Percentiles rank a stretch among this genome's conserved stretches.
phyloP scores from a whole-genome alignment of 2,329 filamentous ascomycete genomes.

The Calonectria hawksworthii region DNA sequence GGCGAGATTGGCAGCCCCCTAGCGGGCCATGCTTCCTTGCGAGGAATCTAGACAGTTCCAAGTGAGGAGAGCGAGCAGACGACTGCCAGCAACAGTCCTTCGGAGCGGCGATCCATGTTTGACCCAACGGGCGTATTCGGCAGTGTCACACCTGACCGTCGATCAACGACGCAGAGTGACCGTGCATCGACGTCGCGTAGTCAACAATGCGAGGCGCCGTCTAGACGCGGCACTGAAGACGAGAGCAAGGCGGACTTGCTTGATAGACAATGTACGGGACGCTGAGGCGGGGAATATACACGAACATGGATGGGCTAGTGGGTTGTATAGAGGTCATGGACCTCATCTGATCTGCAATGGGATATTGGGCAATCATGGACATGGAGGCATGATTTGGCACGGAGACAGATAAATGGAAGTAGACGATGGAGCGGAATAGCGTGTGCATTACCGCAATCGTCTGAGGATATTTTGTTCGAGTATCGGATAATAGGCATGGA shows the following conservation, averaged over 20 bases:
- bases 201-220: neutral
- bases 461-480: conserved; percentile 43
- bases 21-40: conserved; percentile 57
- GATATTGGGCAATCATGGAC: conserved; percentile 8
- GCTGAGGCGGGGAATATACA: neutral
- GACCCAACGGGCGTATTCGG: conserved; percentile 1
- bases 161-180: conserved; percentile 12
- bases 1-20: conserved; percentile 80
- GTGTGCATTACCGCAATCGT: conserved; percentile 33
- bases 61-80: conserved; percentile 23
- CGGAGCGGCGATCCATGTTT: neutral
- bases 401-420: conserved; percentile 25
- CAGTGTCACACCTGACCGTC: conserved; percentile 10
- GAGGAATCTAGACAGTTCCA: conserved; percentile 51
- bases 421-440: conserved; percentile 28
- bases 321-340: neutral
- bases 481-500: conserved; percentile 40
- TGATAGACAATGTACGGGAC: conserved; percentile 13
- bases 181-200: neutral
- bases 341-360: conserved; percentile 11
- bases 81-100: conserved; percentile 12
- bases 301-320: neutral
- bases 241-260: conserved; percentile 1
- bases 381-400: conserved; percentile 17
- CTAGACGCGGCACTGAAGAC: neutral